Conservation (phyloP, 768 basidiomycete genomes). For the Botryobasidium botryosum region DNA sequence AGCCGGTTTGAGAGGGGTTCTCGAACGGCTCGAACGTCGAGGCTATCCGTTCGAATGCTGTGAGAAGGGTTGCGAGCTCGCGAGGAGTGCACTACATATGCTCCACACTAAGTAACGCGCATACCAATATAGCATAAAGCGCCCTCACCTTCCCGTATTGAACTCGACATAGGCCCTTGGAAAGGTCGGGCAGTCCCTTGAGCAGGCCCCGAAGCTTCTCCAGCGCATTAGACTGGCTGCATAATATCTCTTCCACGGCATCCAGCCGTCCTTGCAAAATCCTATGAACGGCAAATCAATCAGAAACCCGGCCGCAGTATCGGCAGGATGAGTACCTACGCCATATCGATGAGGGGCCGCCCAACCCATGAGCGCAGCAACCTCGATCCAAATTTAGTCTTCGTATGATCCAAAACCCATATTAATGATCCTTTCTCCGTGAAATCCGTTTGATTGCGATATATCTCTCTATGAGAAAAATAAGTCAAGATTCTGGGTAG, state of each 20-base stretch:
- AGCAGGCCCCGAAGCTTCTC: conserved; percentile 52
- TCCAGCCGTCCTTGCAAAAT: conserved; percentile 59
- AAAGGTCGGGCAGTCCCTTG: conserved; percentile 68
- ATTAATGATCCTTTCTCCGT: conserved; percentile 59
- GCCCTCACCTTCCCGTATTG: conserved; percentile 78
- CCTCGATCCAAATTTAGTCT: conserved; percentile 77
- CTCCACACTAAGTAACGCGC: neutral
- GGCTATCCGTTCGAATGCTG: conserved; percentile 57
- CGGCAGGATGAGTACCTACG: conserved; percentile 28
- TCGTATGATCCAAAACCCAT: conserved; percentile 73
- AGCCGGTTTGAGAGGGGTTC: conserved; percentile 31
- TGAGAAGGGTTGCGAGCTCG: conserved; percentile 60
- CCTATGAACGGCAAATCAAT: conserved; percentile 32
- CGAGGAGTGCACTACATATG: conserved; percentile 52
- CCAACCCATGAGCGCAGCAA: conserved; percentile 76
- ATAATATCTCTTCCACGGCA: conserved; percentile 66
- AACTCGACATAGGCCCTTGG: conserved; percentile 70
- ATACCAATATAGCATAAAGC: neutral
- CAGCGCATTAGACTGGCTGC: conserved; percentile 40
- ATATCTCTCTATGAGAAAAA: conserved; percentile 49
- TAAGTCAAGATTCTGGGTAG: neutral
- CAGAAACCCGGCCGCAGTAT: too few species aligned
- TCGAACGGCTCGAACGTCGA: conserved; percentile 37
- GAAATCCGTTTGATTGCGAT: conserved; percentile 73
- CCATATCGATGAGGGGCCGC: conserved; percentile 57